Conservation (phyloP, 1,284 basidiomycete species). For the Vanrija pseudolonga region DNA sequence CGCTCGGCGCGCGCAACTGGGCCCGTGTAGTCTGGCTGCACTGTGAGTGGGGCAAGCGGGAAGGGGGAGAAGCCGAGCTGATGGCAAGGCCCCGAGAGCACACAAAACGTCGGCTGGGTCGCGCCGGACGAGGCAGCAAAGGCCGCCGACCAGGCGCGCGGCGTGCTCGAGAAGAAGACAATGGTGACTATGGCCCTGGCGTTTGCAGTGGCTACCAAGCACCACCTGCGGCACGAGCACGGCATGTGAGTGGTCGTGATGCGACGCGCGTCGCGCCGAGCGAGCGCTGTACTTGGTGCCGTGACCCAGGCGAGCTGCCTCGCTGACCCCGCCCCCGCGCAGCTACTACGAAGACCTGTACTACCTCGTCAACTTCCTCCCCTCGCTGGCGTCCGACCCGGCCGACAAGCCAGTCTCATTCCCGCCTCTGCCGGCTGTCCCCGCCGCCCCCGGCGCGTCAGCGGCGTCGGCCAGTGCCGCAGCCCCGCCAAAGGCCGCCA, state of each 20-base stretch:
- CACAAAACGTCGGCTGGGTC: constrained; percentile 12
- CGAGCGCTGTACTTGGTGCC: too few species aligned
- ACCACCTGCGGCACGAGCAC: constrained; percentile 60
- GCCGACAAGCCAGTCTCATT: constrained; percentile 35
- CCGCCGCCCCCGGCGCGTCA: too few species aligned
- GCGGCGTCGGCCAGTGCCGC: too few species aligned
- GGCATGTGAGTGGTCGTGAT: constrained; percentile 52
- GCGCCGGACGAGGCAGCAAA: constrained; percentile 40
- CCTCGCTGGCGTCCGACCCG: constrained; percentile 29
- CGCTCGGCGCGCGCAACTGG: constrained; percentile 52
- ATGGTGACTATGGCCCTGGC: constrained; percentile 68
- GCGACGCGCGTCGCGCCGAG: not conserved
- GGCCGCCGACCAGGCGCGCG: constrained; percentile 51
- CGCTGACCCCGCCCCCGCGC: not conserved
- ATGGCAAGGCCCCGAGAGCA: constrained; percentile 33
- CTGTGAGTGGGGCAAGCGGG: constrained; percentile 18
- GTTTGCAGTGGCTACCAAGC: constrained; percentile 50
- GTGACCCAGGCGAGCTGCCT: too few species aligned
- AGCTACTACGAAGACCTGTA: constrained; percentile 47
- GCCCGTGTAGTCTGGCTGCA: constrained; percentile 45
- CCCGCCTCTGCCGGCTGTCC: constrained; percentile 21
- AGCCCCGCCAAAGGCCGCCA: too few species aligned
- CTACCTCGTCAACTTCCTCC: constrained; percentile 42
- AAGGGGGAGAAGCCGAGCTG: too few species aligned
- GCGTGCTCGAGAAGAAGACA: constrained; percentile 65